Evolutionary conservation across 2,329 filamentous ascomycete species (phyloP), one percentile per base, ranked within the genome.

Genomic region (Verticillium zaregamsianum): DNA sequence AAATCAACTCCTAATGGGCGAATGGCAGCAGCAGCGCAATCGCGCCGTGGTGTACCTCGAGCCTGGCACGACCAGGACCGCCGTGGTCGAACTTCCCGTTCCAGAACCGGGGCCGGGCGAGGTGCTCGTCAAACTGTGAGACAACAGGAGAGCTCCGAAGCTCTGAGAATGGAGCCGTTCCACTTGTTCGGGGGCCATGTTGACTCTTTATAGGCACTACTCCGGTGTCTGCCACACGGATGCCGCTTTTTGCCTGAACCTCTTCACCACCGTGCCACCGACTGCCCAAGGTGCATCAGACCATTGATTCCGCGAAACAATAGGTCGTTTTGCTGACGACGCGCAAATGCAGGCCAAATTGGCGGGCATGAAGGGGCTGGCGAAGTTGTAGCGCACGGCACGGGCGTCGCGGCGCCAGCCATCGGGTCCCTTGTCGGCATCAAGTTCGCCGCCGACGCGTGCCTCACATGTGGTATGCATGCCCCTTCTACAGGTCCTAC

Each of bases 181-280:
- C 54, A 20, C 8, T n/a, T 12, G 40, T n/a, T 28, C 25, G n/a
- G 17, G 32, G 31, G 20, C 58, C 11, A 61, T 33, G 0, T 23
- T 32, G 31, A 40, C 59, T 5, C 14, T 23, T 39, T 57, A 9
- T 12, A 68, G 68, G 14, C 65, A 65, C 28, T 65, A 68, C 58
- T 67, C 67, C n/a, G 66, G 67, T 17, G 68, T 71, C 23, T 71
- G 69, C 56, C 69, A 71, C 33, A 71, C 69, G 7, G 68, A 71
- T 54, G 67, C 69, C 55, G 68, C 67, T 7, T 66, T 67, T 35
- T 70, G 69, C 62, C 61, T 63, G 33, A 67, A 66, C 35, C 58
- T 63, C n/a, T 66, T 66, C 61, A 62, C 55, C 32, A 63, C 61
- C 37, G 56, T 64, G 14, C 66, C 66, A 2, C 37, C 23, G 7